Percentiles rank a stretch among this genome's conserved stretches.
Conservation (phyloP, 768 basidiomycete species). For the Podaxis sp. region DNA sequence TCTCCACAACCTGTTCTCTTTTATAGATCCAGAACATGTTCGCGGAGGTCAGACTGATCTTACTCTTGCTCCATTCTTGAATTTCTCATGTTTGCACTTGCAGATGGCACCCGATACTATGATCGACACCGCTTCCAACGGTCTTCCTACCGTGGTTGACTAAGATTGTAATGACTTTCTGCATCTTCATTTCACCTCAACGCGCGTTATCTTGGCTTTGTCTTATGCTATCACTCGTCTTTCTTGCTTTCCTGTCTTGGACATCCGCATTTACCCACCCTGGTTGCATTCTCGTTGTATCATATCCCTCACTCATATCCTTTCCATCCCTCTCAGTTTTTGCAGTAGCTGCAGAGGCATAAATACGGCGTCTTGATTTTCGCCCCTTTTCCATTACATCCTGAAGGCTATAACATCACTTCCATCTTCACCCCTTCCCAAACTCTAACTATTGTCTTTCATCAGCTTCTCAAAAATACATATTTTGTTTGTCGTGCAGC, state of each 20-base stretch:
- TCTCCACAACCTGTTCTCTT: not conserved
- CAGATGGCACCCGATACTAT: slow-evolving; percentile 50
- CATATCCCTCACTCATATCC: not conserved
- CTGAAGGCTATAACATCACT: no score
- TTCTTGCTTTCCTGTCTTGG: not conserved
- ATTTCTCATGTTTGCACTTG: slow-evolving; percentile 43
- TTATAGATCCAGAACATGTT: not conserved
- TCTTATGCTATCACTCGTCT: not conserved
- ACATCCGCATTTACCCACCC: no score
- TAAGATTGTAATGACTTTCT: not conserved
- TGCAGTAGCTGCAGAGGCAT: no score
- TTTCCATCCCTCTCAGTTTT: no score
- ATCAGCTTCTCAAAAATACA: not conserved
- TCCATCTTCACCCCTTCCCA: not conserved
- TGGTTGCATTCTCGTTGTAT: not conserved
- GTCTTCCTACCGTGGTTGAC: not conserved
- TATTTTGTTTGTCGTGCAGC: not conserved
- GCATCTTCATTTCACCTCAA: not conserved
- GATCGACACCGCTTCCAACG: not conserved
- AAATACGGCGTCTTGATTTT: no score
- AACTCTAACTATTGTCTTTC: not conserved
- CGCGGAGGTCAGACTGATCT: not conserved
- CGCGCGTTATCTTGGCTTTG: not conserved
- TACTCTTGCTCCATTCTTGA: not conserved
- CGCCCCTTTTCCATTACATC: no score